These are phyloP conservation scores for Plectosphaerella sp. DNA, from an alignment of 2,329 filamentous ascomycete species.

Conservation along the genomic window DNA sequence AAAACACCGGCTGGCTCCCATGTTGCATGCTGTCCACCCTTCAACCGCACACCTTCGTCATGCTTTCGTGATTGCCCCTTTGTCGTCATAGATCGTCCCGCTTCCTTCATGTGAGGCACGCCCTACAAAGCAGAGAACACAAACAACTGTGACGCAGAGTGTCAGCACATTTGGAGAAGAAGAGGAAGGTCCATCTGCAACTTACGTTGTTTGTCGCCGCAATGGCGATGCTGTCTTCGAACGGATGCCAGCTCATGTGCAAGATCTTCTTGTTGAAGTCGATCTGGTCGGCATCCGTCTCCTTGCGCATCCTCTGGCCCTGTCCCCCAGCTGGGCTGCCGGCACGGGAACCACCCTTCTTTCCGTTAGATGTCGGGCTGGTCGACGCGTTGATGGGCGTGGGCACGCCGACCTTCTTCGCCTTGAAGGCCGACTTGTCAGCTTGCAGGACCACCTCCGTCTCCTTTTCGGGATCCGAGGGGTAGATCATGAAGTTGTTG, in stretches of 20 bases:
- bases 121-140: conserved; percentile 71
- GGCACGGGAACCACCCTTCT: conserved; percentile 85
- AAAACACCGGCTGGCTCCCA: too few relatives aligned
- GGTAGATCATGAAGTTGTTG: conserved; percentile 99
- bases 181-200: conserved; percentile 12
- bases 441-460: conserved; percentile 96
- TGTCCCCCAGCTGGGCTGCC: conserved; percentile 77
- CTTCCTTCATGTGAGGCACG: neutral
- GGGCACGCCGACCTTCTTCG: conserved; percentile 97
- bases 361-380: conserved; percentile 69
- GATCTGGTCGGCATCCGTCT: conserved; percentile 98
- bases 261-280: conserved; percentile 99
- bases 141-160: conserved; percentile 53
- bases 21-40: neutral
- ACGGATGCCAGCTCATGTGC: conserved; percentile 99
- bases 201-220: conserved; percentile 98
- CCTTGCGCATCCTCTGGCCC: conserved; percentile 94
- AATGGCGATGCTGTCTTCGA: conserved; percentile 98
- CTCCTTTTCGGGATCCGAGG: conserved; percentile 91
- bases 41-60: neutral
- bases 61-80: neutral
- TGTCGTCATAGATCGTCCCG: neutral
- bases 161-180: neutral
- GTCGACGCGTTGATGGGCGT: conserved; percentile 88
- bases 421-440: conserved; percentile 98